Evolutionary conservation across 371 early-diverging fungal genomes (phyloP).

Genomic region (Batkoa obscura): DNA sequence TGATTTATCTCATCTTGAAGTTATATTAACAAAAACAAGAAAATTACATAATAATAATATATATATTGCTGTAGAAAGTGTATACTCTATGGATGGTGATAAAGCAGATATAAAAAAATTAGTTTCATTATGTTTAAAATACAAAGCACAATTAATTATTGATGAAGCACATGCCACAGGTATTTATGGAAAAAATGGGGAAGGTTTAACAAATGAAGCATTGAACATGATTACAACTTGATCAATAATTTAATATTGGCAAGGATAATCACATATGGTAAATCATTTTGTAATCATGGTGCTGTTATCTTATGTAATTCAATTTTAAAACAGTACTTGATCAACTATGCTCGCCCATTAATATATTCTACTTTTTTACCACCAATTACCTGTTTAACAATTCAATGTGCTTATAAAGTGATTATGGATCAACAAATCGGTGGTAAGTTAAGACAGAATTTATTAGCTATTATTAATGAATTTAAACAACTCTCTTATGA

Average conservation of each 20-base stretch:
- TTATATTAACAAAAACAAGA: slow-evolving; percentile 21
- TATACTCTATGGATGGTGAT: slow-evolving; percentile 78
- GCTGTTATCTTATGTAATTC: slow-evolving; percentile 48
- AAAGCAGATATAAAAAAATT: slow-evolving; percentile 44
- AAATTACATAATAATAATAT: slow-evolving; percentile 6
- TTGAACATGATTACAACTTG: slow-evolving; percentile 31
- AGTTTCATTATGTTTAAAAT: slow-evolving; percentile 22
- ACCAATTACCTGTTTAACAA: slow-evolving; percentile 25
- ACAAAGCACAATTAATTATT: slow-evolving; percentile 15
- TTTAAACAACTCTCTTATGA: background rate
- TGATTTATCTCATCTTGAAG: slow-evolving; percentile 12
- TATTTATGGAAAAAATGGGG: slow-evolving; percentile 39
- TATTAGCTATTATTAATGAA: background rate
- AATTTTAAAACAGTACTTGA: slow-evolving; percentile 35
- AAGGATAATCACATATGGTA: slow-evolving; percentile 67
- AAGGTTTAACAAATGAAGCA: slow-evolving; percentile 17
- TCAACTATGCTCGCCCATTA: slow-evolving; percentile 66
- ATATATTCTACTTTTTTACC: slow-evolving; percentile 68
- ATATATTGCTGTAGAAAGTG: slow-evolving; percentile 52
- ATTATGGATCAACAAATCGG: slow-evolving; percentile 6
- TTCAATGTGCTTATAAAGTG: slow-evolving; percentile 5
- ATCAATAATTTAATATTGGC: slow-evolving; percentile 32
- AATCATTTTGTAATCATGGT: slow-evolving; percentile 62
- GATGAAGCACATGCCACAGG: slow-evolving; percentile 69
- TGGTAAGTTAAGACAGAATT: slow-evolving; percentile 21